A percentile compares a stretch with the other conserved stretches of the same genome.
Conservation (phyloP, 805 yeast genomes). For the Maudiozyma turicensis region DNA sequence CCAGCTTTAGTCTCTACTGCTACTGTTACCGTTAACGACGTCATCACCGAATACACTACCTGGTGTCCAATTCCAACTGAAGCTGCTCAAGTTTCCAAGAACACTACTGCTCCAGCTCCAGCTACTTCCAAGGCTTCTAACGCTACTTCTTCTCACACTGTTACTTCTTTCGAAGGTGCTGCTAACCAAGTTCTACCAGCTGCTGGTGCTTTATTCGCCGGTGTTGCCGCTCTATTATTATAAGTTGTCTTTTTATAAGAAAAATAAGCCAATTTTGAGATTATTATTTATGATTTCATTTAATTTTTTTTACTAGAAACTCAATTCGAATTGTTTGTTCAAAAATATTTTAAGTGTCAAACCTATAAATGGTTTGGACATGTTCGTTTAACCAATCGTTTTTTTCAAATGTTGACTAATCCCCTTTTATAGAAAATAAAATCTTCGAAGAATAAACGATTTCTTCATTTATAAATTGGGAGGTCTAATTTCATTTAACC, state of each 20-base stretch:
- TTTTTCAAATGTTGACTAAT: background rate
- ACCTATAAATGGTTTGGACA: background rate
- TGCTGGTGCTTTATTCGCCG: conserved; percentile 40
- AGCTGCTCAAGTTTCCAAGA: conserved; percentile 1
- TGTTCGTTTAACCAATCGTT: background rate
- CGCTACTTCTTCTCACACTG: conserved; percentile 10
- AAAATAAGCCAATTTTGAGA: background rate
- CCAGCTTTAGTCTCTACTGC: conserved; percentile 30
- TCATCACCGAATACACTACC: conserved; percentile 32
- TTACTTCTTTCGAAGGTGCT: conserved; percentile 32
- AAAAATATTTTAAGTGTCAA: background rate
- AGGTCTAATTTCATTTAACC: background rate
- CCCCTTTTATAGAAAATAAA: background rate
- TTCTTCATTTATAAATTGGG: no score
- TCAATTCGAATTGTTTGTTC: background rate
- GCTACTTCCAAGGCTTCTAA: background rate
- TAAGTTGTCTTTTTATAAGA: conserved; percentile 15
- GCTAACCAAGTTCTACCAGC: conserved; percentile 39
- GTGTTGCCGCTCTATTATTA: conserved; percentile 41
- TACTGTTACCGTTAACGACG: conserved; percentile 29
- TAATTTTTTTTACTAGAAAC: background rate
- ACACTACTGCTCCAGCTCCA: conserved; percentile 1
- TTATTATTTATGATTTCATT: background rate
- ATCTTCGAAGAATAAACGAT: no score
- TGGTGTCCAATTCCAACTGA: conserved; percentile 24